Percentiles rank a stretch among this genome's conserved stretches.
phyloP scores from a whole-genome alignment of 2,329 filamentous ascomycete species.

The Aspergillus ochraceus region DNA sequence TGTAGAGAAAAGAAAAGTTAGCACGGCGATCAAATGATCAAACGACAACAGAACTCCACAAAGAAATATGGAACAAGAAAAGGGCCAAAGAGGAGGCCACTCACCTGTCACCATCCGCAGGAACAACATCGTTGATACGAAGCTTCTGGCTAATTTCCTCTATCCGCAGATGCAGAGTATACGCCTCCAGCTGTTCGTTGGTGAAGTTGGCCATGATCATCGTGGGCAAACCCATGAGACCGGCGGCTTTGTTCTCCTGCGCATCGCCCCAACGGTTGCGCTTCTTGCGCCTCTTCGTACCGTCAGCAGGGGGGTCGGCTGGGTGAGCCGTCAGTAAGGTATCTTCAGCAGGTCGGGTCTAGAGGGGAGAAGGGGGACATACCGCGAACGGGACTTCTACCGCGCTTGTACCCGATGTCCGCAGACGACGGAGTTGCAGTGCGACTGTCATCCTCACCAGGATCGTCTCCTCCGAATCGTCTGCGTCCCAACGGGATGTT shows the following conservation, averaged over 20 bases:
- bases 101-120: slow-evolving; percentile 91
- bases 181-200: slow-evolving; percentile 95
- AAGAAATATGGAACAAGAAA: slow-evolving; percentile 9
- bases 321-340: slow-evolving; percentile 24
- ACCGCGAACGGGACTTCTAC: slow-evolving; percentile 86
- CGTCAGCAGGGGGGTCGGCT: slow-evolving; percentile 63
- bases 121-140: slow-evolving; percentile 97
- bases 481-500: slow-evolving; percentile 90
- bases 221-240: slow-evolving; percentile 94
- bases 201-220: slow-evolving; percentile 98
- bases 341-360: slow-evolving; percentile 5
- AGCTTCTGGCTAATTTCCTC: slow-evolving; percentile 99
- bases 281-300: slow-evolving; percentile 90
- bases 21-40: not conserved
- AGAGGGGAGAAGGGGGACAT: slow-evolving; percentile 36
- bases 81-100: slow-evolving; percentile 32
- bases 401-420: slow-evolving; percentile 69
- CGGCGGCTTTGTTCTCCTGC: slow-evolving; percentile 96
- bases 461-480: slow-evolving; percentile 71
- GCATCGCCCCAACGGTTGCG: slow-evolving; percentile 98
- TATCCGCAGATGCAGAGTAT: slow-evolving; percentile 92
- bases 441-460: slow-evolving; percentile 46
- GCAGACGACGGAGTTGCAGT: slow-evolving; percentile 49
- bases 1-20: slow-evolving; percentile 41
- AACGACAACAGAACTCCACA: not conserved